These are phyloP conservation scores for Diacronema lutheri DNA, from an alignment of 78 protist genomes.

Conservation along the genomic window DNA sequence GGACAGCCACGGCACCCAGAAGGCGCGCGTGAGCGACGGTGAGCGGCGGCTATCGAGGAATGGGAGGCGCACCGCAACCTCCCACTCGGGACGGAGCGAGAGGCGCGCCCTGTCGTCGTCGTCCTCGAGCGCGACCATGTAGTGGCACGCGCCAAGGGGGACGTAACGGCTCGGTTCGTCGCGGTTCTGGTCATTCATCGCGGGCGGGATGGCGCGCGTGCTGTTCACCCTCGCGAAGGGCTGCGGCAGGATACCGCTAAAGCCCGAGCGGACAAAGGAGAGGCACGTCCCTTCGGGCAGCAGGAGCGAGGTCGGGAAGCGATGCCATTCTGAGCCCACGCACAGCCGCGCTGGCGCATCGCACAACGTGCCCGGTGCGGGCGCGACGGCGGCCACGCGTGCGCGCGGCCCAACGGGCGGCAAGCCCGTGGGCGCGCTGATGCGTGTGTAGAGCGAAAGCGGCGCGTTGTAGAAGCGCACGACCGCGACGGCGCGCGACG, in stretches of 20 bases:
- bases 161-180: slow-evolving; percentile 42
- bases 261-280: slow-evolving; percentile 10
- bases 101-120: not conserved
- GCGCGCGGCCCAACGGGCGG: not conserved
- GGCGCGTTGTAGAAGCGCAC: slow-evolving; percentile 58
- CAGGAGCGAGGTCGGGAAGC: slow-evolving; percentile 79
- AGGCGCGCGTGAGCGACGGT: not conserved
- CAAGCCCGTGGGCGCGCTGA: not conserved
- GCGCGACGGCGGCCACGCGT: not conserved
- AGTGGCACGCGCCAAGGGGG: not conserved
- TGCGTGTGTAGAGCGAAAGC: slow-evolving; percentile 13
- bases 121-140: not conserved
- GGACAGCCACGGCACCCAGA: not conserved
- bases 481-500: slow-evolving; percentile 43
- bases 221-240: not conserved
- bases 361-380: too few relatives aligned
- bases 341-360: slow-evolving; percentile 47
- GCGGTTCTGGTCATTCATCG: slow-evolving; percentile 36
- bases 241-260: slow-evolving; percentile 39
- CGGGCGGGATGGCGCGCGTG: not conserved
- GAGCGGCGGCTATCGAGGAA: not conserved
- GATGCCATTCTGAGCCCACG: slow-evolving; percentile 86
- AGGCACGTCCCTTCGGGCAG: slow-evolving; percentile 31
- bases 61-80: not conserved
- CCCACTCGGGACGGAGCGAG: not conserved